phyloP scores from a whole-genome alignment of 495 filamentous ascomycete genomes.

The Achaetomiella virescens region DNA sequence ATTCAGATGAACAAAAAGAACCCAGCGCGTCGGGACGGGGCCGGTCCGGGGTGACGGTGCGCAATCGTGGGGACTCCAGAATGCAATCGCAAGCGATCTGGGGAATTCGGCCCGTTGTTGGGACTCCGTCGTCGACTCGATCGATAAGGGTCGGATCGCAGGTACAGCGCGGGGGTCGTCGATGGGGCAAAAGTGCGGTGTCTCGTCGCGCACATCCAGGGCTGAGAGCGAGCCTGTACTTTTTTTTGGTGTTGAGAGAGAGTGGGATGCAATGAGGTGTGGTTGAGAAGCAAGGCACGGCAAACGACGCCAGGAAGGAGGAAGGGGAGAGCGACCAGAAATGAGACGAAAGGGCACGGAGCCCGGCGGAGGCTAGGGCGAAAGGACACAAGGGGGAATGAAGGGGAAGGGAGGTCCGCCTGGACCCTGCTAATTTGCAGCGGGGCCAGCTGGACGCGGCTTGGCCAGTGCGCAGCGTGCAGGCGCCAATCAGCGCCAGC shows the following conservation, averaged over 20 bases:
- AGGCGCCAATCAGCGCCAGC: too few species aligned
- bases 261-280: not conserved
- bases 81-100: slow-evolving; percentile 23
- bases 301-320: not conserved
- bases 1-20: slow-evolving; percentile 15
- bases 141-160: slow-evolving; percentile 6
- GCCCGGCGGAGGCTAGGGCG: not conserved
- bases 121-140: slow-evolving; percentile 6
- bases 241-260: too few species aligned
- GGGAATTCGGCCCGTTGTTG: slow-evolving; percentile 29
- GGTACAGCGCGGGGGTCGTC: too few species aligned
- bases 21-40: slow-evolving; percentile 13
- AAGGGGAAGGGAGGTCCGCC: too few species aligned
- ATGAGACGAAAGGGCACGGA: not conserved
- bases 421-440: slow-evolving; percentile 1
- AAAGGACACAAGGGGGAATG: not conserved
- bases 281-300: not conserved
- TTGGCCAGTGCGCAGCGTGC: too few species aligned
- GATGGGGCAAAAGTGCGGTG: too few species aligned
- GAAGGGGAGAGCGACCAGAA: not conserved
- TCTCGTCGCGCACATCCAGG: too few species aligned
- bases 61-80: slow-evolving; percentile 31
- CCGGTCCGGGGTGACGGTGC: slow-evolving; percentile 15
- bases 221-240: too few species aligned
- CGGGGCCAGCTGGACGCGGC: not conserved